A percentile compares a stretch with the other conserved stretches of the same genome.
Conservation (phyloP, 148 eudicot species). For the Hydrangea macrophylla region DNA sequence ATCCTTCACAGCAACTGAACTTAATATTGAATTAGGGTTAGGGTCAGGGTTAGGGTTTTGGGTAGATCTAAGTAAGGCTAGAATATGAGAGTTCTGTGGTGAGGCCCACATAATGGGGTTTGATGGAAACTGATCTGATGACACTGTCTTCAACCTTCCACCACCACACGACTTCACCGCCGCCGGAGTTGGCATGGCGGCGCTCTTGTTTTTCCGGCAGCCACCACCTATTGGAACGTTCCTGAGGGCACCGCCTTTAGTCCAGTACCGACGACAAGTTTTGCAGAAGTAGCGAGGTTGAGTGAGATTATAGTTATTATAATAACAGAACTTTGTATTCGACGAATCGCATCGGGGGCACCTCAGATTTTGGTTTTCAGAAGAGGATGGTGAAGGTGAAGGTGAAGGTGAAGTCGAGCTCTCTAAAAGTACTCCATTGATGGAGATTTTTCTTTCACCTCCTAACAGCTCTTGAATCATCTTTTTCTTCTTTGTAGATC, state of each 20-base stretch:
- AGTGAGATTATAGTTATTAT: constrained; percentile 91
- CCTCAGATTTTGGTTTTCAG: constrained; percentile 41
- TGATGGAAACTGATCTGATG: background rate
- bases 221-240: constrained; percentile 85
- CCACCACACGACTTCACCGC: constrained; percentile 14
- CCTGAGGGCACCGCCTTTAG: constrained; percentile 76
- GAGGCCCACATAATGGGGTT: background rate
- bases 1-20: background rate
- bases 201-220: constrained; percentile 63
- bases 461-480: constrained; percentile 79
- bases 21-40: background rate
- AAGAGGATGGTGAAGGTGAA: constrained; percentile 32
- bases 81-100: background rate
- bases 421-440: no score
- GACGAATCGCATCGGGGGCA: constrained; percentile 81
- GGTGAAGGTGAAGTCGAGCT: constrained; percentile 17
- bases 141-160: background rate
- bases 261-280: constrained; percentile 82
- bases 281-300: constrained; percentile 89
- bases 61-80: background rate
- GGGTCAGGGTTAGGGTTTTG: background rate
- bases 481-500: constrained; percentile 34
- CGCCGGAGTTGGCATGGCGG: constrained; percentile 18
- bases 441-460: constrained; percentile 29
- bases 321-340: constrained; percentile 86